Evolutionary conservation across 352 stramenopile genomes (phyloP).

Genomic region (Pythium folliculosum): DNA sequence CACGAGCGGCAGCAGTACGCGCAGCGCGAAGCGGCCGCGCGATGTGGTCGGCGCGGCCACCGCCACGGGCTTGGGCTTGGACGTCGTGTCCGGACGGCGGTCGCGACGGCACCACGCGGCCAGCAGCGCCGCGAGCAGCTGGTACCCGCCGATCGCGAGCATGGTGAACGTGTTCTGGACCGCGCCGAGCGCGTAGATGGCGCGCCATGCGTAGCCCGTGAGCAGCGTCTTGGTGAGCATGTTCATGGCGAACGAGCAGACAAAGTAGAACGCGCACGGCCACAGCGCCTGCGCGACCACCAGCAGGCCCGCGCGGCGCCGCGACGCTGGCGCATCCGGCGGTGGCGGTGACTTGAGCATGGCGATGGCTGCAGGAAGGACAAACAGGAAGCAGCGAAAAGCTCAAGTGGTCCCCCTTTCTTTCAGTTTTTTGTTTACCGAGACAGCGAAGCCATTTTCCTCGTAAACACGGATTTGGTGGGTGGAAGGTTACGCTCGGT

Average conservation of each 20-base stretch:
- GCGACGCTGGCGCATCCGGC: not conserved
- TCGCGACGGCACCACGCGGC: not conserved
- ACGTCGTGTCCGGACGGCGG: not conserved
- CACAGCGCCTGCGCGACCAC: slow-evolving; percentile 40
- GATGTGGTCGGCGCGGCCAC: no score
- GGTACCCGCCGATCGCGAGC: slow-evolving; percentile 36
- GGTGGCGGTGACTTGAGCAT: not conserved
- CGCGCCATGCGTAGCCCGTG: slow-evolving; percentile 59
- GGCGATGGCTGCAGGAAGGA: no score
- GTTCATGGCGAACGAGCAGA: slow-evolving; percentile 74
- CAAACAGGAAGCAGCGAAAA: no score
- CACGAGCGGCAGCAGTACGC: slow-evolving; percentile 53
- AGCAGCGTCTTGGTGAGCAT: slow-evolving; percentile 75
- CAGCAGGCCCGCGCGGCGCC: not conserved
- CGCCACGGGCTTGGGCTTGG: no score
- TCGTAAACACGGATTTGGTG: not conserved
- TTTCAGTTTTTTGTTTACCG: not conserved
- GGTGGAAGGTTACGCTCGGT: not conserved
- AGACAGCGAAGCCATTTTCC: not conserved
- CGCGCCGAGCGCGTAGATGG: slow-evolving; percentile 62
- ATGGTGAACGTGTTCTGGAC: slow-evolving; percentile 70
- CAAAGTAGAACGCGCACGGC: slow-evolving; percentile 68
- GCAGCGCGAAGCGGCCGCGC: slow-evolving; percentile 25
- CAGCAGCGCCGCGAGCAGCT: slow-evolving; percentile 21
- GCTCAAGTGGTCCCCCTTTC: not conserved